phyloP scores from a whole-genome alignment of 306 rosid genomes.

The Vigna nakashimae region DNA sequence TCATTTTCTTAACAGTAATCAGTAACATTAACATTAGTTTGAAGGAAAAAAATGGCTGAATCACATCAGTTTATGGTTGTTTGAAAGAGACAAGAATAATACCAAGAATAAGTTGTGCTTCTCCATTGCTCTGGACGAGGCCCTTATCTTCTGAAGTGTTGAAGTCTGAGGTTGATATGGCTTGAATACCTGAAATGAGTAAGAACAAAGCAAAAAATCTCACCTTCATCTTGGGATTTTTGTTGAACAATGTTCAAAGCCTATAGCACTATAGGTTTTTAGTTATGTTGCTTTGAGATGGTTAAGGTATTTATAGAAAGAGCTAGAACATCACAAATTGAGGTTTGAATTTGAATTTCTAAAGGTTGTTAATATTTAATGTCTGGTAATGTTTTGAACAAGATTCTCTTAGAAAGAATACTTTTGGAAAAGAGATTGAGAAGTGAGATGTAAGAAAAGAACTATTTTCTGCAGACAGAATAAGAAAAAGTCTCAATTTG shows the following conservation, averaged over 20 bases:
- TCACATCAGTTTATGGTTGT: too few species aligned
- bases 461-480: neutral
- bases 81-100: conserved; percentile 4
- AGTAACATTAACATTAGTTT: neutral
- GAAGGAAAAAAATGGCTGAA: neutral
- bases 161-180: conserved; percentile 14
- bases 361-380: too few species aligned
- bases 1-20: neutral
- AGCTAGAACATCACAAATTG: too few species aligned
- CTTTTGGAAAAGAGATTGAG: too few species aligned
- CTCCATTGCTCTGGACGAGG: conserved; percentile 30
- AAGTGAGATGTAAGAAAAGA: too few species aligned
- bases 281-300: neutral
- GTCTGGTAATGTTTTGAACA: too few species aligned
- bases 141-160: conserved; percentile 28
- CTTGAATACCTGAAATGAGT: conserved; percentile 27
- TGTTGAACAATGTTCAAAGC: conserved; percentile 1
- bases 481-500: neutral
- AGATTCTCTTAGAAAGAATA: too few species aligned
- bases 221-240: conserved; percentile 28
- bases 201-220: conserved; percentile 31
- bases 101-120: conserved; percentile 35
- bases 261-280: neutral
- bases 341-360: too few species aligned
- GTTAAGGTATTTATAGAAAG: neutral